Evolutionary conservation across 2,329 filamentous ascomycete genomes (phyloP), one percentile per base, ranked within the genome.

Genomic region (Esteya vermicola): DNA sequence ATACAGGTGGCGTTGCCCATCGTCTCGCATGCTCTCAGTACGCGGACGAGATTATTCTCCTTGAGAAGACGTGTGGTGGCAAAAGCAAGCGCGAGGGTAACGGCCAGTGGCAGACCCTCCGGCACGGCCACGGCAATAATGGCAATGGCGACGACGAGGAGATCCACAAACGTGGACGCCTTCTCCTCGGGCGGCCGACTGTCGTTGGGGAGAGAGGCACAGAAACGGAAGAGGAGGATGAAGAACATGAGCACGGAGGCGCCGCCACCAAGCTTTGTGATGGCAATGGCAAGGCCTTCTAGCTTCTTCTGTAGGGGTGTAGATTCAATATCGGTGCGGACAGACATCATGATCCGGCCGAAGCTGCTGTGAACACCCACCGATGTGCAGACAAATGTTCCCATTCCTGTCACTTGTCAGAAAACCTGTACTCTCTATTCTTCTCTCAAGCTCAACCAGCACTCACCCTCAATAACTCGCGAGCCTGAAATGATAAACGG

Each of bases 401-500:
- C 81, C 9, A 85, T n/a, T n/a, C n/a, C n/a, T n/a, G n/a, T n/a
- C n/a, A n/a, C n/a, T n/a, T n/a, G n/a, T n/a, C n/a, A n/a, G n/a
- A n/a, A n/a, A n/a, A n/a, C n/a, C n/a, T n/a, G n/a, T n/a, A n/a
- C n/a, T n/a, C n/a, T n/a, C n/a, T n/a, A n/a, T n/a, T n/a, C n/a
- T n/a, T n/a, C n/a, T n/a, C n/a, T n/a, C n/a, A n/a, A n/a, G n/a
- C n/a, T n/a, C n/a, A n/a, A n/a, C n/a, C n/a, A n/a, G n/a, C n/a
- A n/a, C n/a, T n/a, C 72, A 33, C 81, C 81, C 54, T 85, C 81
- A 60, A 85, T 79, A 42, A 85, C 79, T 45, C 81, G 81, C 39
- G 77, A 71, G 26, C 81, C 88, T 25, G 86, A 94, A 48, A 93
- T 83, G 51, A 95, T 84, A 50, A 88, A 85, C 0, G 81, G 81